Percentiles rank a stretch among this genome's conserved stretches.
Evolutionary conservation across 2,329 filamentous ascomycete genomes (phyloP).

Genomic region (Stagonosporopsis chrysanthemi): DNA sequence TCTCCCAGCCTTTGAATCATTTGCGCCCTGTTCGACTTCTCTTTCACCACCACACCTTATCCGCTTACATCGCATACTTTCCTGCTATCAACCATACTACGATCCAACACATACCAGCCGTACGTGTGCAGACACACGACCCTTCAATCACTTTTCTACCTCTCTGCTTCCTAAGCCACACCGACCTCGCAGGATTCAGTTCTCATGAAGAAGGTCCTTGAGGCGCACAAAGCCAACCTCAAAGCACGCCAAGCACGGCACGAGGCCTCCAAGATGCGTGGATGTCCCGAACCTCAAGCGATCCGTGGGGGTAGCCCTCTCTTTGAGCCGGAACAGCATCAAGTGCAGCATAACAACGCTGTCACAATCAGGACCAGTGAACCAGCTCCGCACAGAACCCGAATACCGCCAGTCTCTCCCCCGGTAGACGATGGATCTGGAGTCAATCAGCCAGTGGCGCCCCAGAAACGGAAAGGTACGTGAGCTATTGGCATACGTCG

Average conservation of each 20-base stretch:
- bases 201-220: neutral
- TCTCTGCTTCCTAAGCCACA: neutral
- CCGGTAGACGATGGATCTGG: too few relatives aligned
- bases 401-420: neutral
- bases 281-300: neutral
- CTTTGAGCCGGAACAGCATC: neutral
- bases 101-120: neutral
- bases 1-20: neutral
- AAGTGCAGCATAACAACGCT: neutral
- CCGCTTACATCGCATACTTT: neutral
- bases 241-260: neutral
- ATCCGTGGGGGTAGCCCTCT: neutral
- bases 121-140: neutral
- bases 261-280: neutral
- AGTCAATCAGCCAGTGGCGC: too few relatives aligned
- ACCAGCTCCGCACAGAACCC: neutral
- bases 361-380: neutral
- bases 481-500: neutral
- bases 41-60: neutral
- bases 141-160: too few relatives aligned
- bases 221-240: neutral
- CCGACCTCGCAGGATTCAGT: neutral
- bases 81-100: neutral
- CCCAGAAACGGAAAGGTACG: slow-evolving; percentile 11
- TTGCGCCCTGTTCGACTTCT: neutral